Conservation (phyloP, 2,329 filamentous ascomycete species). For the Exophiala alcalophila region DNA sequence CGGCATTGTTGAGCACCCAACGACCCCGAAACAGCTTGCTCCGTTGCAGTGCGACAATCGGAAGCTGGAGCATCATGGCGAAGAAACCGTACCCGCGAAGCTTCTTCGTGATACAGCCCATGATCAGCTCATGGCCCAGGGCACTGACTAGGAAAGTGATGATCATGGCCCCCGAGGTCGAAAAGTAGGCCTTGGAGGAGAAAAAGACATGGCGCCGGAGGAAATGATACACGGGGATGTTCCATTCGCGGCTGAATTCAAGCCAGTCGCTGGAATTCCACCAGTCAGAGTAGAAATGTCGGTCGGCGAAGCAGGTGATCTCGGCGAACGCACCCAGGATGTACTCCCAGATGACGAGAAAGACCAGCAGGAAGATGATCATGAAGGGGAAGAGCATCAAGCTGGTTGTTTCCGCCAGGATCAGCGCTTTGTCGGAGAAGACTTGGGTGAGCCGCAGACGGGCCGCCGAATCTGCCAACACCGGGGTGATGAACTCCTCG, state of each 20-base stretch:
- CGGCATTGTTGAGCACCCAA: conserved; percentile 79
- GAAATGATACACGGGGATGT: conserved; percentile 95
- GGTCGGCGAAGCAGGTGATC: conserved; percentile 87
- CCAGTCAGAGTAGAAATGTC: conserved; percentile 83
- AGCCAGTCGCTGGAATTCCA: conserved; percentile 65
- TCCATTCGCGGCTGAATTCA: conserved; percentile 95
- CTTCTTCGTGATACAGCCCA: conserved; percentile 98
- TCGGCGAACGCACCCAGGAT: conserved; percentile 91
- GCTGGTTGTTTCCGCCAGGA: conserved; percentile 85
- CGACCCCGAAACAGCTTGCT: conserved; percentile 71
- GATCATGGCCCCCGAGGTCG: conserved; percentile 72
- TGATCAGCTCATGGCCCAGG: conserved; percentile 87
- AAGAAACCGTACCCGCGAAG: conserved; percentile 89
- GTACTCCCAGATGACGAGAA: conserved; percentile 98
- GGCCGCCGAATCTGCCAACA: conserved; percentile 69
- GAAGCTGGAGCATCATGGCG: conserved; percentile 94
- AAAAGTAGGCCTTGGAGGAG: conserved; percentile 73
- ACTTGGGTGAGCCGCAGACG: conserved; percentile 50
- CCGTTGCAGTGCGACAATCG: conserved; percentile 87
- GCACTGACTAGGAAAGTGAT: conserved; percentile 91
- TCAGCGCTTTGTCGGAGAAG: conserved; percentile 65
- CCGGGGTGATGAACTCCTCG: conserved; percentile 93
- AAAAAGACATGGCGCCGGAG: conserved; percentile 91
- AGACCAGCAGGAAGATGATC: conserved; percentile 90
- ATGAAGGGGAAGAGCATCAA: conserved; percentile 95